A percentile compares a stretch with the other conserved stretches of the same genome.
phyloP scores from a whole-genome alignment of 768 basidiomycete species.

The Hydnomerulius pinastri region DNA sequence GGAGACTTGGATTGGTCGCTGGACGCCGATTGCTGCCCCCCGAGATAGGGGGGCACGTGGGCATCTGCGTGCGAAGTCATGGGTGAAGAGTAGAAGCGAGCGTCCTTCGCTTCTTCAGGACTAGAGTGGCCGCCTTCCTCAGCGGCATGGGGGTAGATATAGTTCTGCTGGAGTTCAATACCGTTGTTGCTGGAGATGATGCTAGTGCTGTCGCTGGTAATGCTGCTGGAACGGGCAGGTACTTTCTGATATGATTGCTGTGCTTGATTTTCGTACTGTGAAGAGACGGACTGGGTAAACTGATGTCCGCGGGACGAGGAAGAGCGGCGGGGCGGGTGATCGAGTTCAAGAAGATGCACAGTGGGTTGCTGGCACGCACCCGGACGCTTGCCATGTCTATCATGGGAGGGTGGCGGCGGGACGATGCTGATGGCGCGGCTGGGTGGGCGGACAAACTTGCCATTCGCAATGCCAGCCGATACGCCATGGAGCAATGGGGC shows the following conservation, averaged over 20 bases:
- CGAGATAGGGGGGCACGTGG: slow-evolving; percentile 14
- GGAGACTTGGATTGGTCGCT: slow-evolving; percentile 46
- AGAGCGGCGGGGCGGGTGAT: slow-evolving; percentile 4
- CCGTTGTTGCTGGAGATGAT: slow-evolving; percentile 18
- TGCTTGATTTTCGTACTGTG: slow-evolving; percentile 4
- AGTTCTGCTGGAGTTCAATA: slow-evolving; percentile 16
- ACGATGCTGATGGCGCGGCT: slow-evolving; percentile 34
- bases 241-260: slow-evolving; percentile 15
- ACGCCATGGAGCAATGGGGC: neutral
- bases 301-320: slow-evolving; percentile 8
- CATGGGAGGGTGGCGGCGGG: slow-evolving; percentile 24
- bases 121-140: neutral
- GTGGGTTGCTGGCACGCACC: slow-evolving; percentile 13
- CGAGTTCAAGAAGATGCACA: slow-evolving; percentile 5
- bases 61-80: slow-evolving; percentile 12
- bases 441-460: slow-evolving; percentile 21
- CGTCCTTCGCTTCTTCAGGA: slow-evolving; percentile 4
- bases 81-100: slow-evolving; percentile 10
- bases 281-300: neutral
- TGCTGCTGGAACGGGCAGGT: slow-evolving; percentile 26
- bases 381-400: slow-evolving; percentile 15
- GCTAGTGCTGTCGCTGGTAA: slow-evolving; percentile 24
- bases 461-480: neutral
- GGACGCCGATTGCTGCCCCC: slow-evolving; percentile 16
- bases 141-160: slow-evolving; percentile 27